These are phyloP conservation scores for Neophaeococcomyces mojaviensis DNA, from an alignment of 2,329 filamentous ascomycete genomes.

Conservation along the genomic window DNA sequence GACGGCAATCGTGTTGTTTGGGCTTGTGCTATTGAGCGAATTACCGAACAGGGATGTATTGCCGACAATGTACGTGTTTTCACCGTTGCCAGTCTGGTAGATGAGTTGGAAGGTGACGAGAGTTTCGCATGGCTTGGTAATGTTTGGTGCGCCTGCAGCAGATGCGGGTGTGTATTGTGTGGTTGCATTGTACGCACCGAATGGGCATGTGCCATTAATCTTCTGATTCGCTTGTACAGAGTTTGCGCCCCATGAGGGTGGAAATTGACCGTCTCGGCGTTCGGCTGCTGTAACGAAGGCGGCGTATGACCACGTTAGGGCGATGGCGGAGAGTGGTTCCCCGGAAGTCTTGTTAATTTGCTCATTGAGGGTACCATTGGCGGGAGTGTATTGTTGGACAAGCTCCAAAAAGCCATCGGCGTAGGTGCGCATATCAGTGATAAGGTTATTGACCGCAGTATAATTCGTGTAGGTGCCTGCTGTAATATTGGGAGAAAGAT, in stretches of 20 bases:
- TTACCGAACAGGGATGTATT: conserved; percentile 50
- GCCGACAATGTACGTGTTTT: conserved; percentile 60
- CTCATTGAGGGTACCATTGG: conserved; percentile 48
- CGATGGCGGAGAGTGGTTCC: conserved; percentile 30
- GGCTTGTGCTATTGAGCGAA: background rate
- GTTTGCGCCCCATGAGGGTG: conserved; percentile 21
- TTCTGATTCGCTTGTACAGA: conserved; percentile 11
- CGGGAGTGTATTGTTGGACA: conserved; percentile 41
- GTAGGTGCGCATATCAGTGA: conserved; percentile 55
- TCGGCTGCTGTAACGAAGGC: conserved; percentile 30
- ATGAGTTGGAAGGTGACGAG: conserved; percentile 18
- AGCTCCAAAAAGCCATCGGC: conserved; percentile 46
- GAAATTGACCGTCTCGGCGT: conserved; percentile 17
- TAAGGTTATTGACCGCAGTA: conserved; percentile 38
- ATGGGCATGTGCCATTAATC: conserved; percentile 13
- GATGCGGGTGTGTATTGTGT: conserved; percentile 19
- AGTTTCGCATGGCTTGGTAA: conserved; percentile 12
- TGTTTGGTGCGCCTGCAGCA: conserved; percentile 14
- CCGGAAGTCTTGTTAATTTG: conserved; percentile 34
- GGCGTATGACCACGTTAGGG: conserved; percentile 41
- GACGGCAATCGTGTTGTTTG: conserved; percentile 7
- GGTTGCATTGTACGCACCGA: conserved; percentile 16
- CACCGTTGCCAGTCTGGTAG: conserved; percentile 28
- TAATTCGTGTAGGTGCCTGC: conserved; percentile 58
- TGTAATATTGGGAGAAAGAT: conserved; percentile 50